Evolutionary conservation across 106 monocot species (phyloP), one percentile per base, ranked within the genome.

Genomic region (Phalaenopsis equestris): DNA sequence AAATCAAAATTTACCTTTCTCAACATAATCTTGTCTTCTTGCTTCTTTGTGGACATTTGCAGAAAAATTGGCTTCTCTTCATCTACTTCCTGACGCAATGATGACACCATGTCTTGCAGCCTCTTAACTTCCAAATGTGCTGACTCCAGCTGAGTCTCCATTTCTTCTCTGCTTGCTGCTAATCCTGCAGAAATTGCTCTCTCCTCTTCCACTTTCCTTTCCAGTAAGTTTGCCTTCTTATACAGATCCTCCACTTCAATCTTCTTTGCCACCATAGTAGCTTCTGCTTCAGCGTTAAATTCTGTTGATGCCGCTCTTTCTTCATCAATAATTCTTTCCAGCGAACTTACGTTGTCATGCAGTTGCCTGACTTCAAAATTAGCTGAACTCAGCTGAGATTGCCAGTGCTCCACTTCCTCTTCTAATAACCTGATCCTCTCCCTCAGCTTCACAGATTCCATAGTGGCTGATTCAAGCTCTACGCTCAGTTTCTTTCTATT

Each of bases 101-200:
- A 65, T 15, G 17, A 39, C 17, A 90, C 73, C 56, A 86, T 84
- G 19, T 84, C 82, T n/a, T 21, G 21, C 41, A 91, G 24, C 46
- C 83, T 79, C 41, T 48, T 7, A 1, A 84, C 77, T 80, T 87
- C 88, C 55, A 45, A 18, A 55, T 82, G 38, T 39, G 84, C 48
- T 12, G 84, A 79, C 36, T 88, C 81, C 16, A 92, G 84, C 77
- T 87, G 80, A 87, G 83, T 45, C 68, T 86, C 91, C 78, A 92
- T 46, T 16, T 30, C 45, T 73, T 80, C 56, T 67, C n/a, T 82
- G 18, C 47, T 38, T 47, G 47, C 76, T 10, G 83, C 75, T 15
- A 75, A 55, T 36, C 9, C 77, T n/a, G 77, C 77, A 55, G 77
- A 77, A n/a, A 55, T 43, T 77, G 77, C 8, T 77, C 49, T 46